Evolutionary conservation across 2,329 filamentous ascomycete genomes (phyloP).

Genomic region (Pseudocercospora macadamiae): DNA sequence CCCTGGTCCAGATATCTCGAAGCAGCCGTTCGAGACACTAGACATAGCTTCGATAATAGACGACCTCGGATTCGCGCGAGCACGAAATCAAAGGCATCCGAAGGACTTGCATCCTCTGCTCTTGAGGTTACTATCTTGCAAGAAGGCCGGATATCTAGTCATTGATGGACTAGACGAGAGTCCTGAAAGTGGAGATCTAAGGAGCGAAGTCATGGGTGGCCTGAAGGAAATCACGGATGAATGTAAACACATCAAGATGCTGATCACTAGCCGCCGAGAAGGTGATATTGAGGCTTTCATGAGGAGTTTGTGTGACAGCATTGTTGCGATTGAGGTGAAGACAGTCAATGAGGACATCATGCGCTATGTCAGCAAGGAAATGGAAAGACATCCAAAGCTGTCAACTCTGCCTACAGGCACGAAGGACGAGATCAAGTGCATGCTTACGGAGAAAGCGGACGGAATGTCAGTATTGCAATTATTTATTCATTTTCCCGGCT

Average conservation of each 20-base stretch:
- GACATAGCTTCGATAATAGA: background rate
- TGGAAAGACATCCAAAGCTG: background rate
- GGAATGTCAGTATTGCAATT: constrained; percentile 26
- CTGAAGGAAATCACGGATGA: background rate
- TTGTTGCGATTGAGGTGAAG: background rate
- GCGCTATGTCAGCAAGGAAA: constrained; percentile 8
- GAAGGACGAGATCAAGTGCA: constrained; percentile 18
- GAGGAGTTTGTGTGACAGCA: background rate
- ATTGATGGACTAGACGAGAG: constrained; percentile 22
- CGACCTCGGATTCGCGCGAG: constrained; percentile 7
- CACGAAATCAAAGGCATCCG: constrained; percentile 7
- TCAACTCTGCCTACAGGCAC: background rate
- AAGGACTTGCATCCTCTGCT: constrained; percentile 22
- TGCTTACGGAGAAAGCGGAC: constrained; percentile 20
- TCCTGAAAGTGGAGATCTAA: constrained; percentile 9
- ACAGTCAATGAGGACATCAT: constrained; percentile 10
- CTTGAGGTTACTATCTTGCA: constrained; percentile 6
- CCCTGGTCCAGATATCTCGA: background rate
- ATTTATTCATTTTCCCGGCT: background rate
- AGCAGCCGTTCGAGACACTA: background rate
- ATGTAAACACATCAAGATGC: background rate
- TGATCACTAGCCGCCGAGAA: constrained; percentile 12
- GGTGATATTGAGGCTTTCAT: background rate
- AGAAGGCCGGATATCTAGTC: background rate
- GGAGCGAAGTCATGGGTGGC: constrained; percentile 12